Base-by-base conservation (phyloP, 176 grass and related monocot species). In the Canna indica region DNA sequence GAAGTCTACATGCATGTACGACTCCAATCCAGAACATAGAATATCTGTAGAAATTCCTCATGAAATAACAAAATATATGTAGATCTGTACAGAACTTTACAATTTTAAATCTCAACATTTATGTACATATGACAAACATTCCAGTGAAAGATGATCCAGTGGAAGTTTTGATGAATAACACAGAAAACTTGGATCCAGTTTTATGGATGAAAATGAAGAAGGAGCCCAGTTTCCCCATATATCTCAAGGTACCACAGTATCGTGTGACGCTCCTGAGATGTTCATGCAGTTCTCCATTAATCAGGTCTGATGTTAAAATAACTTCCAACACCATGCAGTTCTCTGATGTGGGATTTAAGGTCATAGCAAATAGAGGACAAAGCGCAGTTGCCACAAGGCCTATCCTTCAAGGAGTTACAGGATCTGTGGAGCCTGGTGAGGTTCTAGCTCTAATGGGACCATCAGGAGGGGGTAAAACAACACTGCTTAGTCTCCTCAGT, bases 361-460 rank as follows among this genome's bases (percentile, higher is more conserved):
- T 92, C 68, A n/a, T 36, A 34, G 46, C 44, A 59, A 88, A 88
- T 68, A 85, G 85, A 9, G 47, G 74, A 28, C 16, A 17, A 42
- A 77, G 32, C 7, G 42, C 47, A 56, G 70, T 59, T 4, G 71
- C 47, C 0, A 25, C 56, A 64, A 73, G 75, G 64, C 78, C 83
- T 77, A 90, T 97, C 22, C 75, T 97, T 20, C 70, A 66, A 36
- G 88, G 88, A 67, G 89, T 97, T 69, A 92, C 93, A 10, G 93
- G 93, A 15, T 90, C 71, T 36, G 88, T 78, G 31, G 45, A 77
- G 53, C 88, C 88, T 46, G 93, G 93, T 63, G 93, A 92, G 81
- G 82, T 97, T 45, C 76, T 97, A 45, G 93, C 93, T 72, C 65
- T 97, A 36, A 97, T 97, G 88, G 93, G 93, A 18, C 93, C 88